Conservation (phyloP, 352 stramenopile genomes). For the Globisporangium paddicum region DNA sequence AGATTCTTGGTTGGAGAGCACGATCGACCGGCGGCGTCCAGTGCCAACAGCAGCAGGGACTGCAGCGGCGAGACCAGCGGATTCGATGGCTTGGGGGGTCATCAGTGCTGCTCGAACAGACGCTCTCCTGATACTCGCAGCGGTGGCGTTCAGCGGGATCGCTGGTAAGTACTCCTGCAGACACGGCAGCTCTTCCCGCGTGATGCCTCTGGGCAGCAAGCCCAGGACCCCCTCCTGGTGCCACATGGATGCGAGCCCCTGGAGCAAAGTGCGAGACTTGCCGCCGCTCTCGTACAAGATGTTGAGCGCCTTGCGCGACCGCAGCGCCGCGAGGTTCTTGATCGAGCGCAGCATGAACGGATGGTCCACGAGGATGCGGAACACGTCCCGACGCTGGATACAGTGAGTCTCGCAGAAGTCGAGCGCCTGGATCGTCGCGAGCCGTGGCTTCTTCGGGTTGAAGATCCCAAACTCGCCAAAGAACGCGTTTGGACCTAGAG, state of each 20-base stretch:
- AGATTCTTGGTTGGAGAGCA: background rate
- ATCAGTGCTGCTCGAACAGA: slow-evolving; percentile 10
- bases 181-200: slow-evolving; percentile 28
- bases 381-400: slow-evolving; percentile 42
- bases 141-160: background rate
- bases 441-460: slow-evolving; percentile 54
- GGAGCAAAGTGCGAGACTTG: slow-evolving; percentile 56
- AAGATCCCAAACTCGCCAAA: slow-evolving; percentile 83
- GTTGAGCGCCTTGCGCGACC: slow-evolving; percentile 50
- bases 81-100: background rate
- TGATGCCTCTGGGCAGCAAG: slow-evolving; percentile 29
- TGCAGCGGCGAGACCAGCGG: background rate
- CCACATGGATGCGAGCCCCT: slow-evolving; percentile 62
- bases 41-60: background rate
- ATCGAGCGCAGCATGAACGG: slow-evolving; percentile 61
- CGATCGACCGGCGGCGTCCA: background rate
- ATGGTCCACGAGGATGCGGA: slow-evolving; percentile 42
- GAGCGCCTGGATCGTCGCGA: slow-evolving; percentile 72
- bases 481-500: slow-evolving; percentile 63
- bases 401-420: slow-evolving; percentile 81
- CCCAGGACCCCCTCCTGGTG: slow-evolving; percentile 45
- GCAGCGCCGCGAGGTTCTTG: slow-evolving; percentile 39
- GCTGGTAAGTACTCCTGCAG: slow-evolving; percentile 37
- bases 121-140: background rate
- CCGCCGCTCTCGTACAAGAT: slow-evolving; percentile 49